Conservation (phyloP, 148 eudicot species). For the Gaultheria prostrata region DNA sequence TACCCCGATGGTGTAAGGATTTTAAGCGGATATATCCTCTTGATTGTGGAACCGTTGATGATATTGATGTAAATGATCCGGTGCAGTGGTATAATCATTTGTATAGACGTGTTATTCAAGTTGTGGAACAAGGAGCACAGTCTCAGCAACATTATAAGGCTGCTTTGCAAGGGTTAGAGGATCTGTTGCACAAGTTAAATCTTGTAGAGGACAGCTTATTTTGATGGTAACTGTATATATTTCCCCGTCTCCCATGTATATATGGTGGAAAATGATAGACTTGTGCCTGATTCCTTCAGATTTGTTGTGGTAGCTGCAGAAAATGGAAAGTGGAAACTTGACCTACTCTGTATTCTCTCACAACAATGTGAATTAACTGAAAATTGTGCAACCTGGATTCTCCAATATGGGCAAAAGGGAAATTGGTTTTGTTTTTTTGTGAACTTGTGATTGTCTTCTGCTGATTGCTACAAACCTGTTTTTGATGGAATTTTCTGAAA, state of each 20-base stretch:
- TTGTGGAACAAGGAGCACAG: constrained; percentile 35
- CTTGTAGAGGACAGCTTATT: constrained; percentile 21
- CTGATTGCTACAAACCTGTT: neutral
- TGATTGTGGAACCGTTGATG: constrained; percentile 14
- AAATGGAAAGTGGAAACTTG: neutral
- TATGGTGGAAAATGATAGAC: neutral
- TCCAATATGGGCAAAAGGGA: neutral
- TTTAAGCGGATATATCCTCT: constrained; percentile 23
- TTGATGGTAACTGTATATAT: constrained; percentile 9
- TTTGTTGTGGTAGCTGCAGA: neutral
- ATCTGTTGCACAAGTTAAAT: constrained; percentile 21
- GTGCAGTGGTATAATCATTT: constrained; percentile 24
- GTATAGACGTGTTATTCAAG: constrained; percentile 21
- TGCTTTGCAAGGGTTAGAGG: constrained; percentile 28
- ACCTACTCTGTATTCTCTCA: neutral
- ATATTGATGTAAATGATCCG: constrained; percentile 22
- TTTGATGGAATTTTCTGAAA: neutral
- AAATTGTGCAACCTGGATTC: neutral
- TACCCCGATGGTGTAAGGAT: constrained; percentile 34
- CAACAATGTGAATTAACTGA: neutral
- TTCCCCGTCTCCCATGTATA: neutral
- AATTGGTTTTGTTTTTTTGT: neutral
- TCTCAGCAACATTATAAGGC: constrained; percentile 29
- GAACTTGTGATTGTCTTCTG: neutral
- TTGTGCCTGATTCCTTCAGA: neutral